Evolutionary conservation across 768 basidiomycete genomes (phyloP), one percentile per base, ranked within the genome.

Genomic region (Lyophyllum atratum): DNA sequence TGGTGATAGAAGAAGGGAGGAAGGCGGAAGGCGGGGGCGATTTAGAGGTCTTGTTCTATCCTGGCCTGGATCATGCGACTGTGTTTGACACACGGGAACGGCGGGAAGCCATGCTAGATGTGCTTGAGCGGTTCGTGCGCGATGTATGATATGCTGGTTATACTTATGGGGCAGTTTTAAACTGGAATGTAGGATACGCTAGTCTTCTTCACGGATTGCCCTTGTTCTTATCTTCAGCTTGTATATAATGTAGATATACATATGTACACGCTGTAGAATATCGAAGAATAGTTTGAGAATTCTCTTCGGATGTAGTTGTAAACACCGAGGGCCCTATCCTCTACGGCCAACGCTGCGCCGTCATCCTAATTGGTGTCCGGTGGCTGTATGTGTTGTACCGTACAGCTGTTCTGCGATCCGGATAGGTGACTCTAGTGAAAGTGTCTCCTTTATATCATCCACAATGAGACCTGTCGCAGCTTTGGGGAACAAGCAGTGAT

Each of bases 11-110:
- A 17, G 33, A 43, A 48, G 40, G 33, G 22, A 22, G 33, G 19
- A 31, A 34, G 34, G 39, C 45, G 49, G 55, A 43, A n/a, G 42
- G 51, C 2, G 51, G 48, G 39, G 64, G 54, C 24, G 62, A 52
- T 39, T 37, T 76, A 52, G 70, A 78, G 56, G 76, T 79, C 17
- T 47, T 76, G 39, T 76, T 69, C 58, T 72, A 76, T 55, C 71
- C 71, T 2, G 61, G 48, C 4, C 56, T 77, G 22, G 77, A 78
- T 52, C 78, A 80, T 65, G 75, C 77, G 15, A 75, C 59, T 14
- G 68, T 77, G 21, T 78, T 80, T 60, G 76, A 78, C 58, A 69
- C 67, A 2, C 59, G 55, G 44, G 66, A 65, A 43, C 65, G 72
- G 54, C 67, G 69, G 29, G 56, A 49, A 37, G 58, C 62, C 19